phyloP scores from a whole-genome alignment of 1,284 basidiomycete genomes.

The Cryptococcus sp. region DNA sequence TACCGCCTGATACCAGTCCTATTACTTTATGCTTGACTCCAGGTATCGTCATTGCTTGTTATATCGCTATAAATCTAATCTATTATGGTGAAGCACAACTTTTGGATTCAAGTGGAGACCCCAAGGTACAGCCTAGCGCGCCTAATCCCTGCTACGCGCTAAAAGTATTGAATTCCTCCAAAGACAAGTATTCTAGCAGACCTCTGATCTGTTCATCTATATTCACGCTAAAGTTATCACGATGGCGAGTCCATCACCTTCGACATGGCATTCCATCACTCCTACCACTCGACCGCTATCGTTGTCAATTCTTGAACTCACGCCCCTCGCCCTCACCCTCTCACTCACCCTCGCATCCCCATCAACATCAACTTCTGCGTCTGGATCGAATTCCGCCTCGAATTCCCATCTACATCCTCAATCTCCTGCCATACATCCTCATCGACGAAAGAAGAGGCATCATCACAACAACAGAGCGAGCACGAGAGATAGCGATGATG shows the following conservation, averaged over 20 bases:
- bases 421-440: constrained; percentile 1
- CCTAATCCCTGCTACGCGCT: too few relatives aligned
- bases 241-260: constrained; percentile 22
- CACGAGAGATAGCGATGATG: constrained; percentile 25
- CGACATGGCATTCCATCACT: constrained; percentile 44
- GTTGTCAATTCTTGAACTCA: constrained; percentile 47
- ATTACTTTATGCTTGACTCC: constrained; percentile 65
- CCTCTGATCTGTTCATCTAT: too few relatives aligned
- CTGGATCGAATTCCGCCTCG: not conserved
- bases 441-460: constrained; percentile 9
- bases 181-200: too few relatives aligned
- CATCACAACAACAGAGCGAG: not conserved
- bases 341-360: constrained; percentile 40
- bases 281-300: constrained; percentile 45
- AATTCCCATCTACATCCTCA: not conserved
- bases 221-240: too few relatives aligned
- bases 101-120: too few relatives aligned
- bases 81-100: too few relatives aligned
- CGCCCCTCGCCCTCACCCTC: constrained; percentile 45
- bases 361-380: not conserved
- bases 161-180: too few relatives aligned
- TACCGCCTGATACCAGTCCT: constrained; percentile 92
- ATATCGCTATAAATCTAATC: too few relatives aligned
- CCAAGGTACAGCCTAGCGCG: too few relatives aligned
- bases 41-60: constrained; percentile 10